Evolutionary conservation across 768 basidiomycete species (phyloP).

Genomic region (Zangia roseola): DNA sequence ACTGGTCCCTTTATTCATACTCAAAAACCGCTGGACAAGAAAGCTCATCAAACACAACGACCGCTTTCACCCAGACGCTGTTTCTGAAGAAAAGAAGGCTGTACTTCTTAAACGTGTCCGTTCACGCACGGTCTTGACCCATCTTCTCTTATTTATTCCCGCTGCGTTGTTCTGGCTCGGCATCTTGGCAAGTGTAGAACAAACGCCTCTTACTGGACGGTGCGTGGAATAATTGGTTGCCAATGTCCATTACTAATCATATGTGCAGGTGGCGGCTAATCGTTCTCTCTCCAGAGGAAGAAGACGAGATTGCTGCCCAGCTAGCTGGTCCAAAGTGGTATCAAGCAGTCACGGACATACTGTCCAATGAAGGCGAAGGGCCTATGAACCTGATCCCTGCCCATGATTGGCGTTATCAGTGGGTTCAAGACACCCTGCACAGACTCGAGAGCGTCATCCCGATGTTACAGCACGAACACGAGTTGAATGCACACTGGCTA

Average conservation of each 20-base stretch:
- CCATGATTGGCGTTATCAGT: slow-evolving; percentile 86
- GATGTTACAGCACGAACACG: slow-evolving; percentile 56
- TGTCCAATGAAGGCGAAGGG: slow-evolving; percentile 65
- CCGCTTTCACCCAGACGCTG: slow-evolving; percentile 35
- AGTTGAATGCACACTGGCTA: slow-evolving; percentile 56
- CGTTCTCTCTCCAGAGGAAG: slow-evolving; percentile 88
- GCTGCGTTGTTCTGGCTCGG: slow-evolving; percentile 62
- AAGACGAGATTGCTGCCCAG: slow-evolving; percentile 82
- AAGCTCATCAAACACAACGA: slow-evolving; percentile 48
- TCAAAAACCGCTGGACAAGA: slow-evolving; percentile 54
- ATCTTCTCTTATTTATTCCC: slow-evolving; percentile 60
- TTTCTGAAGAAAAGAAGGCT: slow-evolving; percentile 53
- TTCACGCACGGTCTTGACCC: slow-evolving; percentile 47
- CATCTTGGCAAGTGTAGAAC: slow-evolving; percentile 69
- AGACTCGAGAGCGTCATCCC: slow-evolving; percentile 76
- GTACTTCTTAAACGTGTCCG: slow-evolving; percentile 48
- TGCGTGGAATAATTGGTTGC: slow-evolving; percentile 35
- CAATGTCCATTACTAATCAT: slow-evolving; percentile 4
- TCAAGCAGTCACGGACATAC: slow-evolving; percentile 74
- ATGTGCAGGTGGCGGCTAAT: slow-evolving; percentile 76
- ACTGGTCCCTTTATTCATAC: slow-evolving; percentile 65
- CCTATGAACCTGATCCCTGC: slow-evolving; percentile 62
- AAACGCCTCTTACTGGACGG: slow-evolving; percentile 86
- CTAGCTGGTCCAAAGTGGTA: slow-evolving; percentile 88
- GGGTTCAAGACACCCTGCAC: slow-evolving; percentile 81